Evolutionary conservation across 768 basidiomycete genomes (phyloP).

Genomic region (Sporobolomyces roseus): DNA sequence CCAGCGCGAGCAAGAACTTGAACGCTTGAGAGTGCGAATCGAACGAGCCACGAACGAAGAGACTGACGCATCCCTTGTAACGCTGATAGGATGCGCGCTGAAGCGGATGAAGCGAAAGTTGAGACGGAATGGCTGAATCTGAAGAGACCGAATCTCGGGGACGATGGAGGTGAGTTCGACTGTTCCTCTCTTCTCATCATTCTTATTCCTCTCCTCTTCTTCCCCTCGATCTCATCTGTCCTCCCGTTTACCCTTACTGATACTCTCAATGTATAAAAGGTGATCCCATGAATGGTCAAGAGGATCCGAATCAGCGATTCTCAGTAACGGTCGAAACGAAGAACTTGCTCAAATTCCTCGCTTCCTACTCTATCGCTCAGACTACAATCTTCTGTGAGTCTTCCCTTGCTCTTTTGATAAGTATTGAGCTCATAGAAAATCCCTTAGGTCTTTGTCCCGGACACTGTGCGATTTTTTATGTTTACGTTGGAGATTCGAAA

Average conservation of each 20-base stretch:
- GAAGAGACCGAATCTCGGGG: constrained; percentile 58
- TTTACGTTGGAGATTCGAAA: constrained; percentile 68
- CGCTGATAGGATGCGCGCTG: no score
- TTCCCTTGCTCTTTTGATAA: no score
- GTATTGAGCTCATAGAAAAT: no score
- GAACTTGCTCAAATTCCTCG: constrained; percentile 76
- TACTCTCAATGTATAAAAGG: no score
- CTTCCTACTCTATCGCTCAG: constrained; percentile 71
- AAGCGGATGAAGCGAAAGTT: constrained; percentile 68
- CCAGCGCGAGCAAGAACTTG: no score
- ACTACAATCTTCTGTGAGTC: constrained; percentile 78
- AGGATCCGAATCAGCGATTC: constrained; percentile 60
- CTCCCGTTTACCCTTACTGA: no score
- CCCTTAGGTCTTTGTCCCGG: constrained; percentile 77
- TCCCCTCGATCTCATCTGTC: no score
- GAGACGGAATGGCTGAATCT: constrained; percentile 77
- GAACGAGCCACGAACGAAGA: no score
- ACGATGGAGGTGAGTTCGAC: constrained; percentile 45
- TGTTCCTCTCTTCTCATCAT: constrained; percentile 8
- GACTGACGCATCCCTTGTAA: no score
- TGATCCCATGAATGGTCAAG: no score
- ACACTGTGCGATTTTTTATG: constrained; percentile 81
- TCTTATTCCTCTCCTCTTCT: no score
- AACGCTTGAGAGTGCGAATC: no score
- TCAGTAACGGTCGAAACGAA: constrained; percentile 66